phyloP scores from a whole-genome alignment of 2,329 filamentous ascomycete genomes.

The Chrysosporium keratinophilum region DNA sequence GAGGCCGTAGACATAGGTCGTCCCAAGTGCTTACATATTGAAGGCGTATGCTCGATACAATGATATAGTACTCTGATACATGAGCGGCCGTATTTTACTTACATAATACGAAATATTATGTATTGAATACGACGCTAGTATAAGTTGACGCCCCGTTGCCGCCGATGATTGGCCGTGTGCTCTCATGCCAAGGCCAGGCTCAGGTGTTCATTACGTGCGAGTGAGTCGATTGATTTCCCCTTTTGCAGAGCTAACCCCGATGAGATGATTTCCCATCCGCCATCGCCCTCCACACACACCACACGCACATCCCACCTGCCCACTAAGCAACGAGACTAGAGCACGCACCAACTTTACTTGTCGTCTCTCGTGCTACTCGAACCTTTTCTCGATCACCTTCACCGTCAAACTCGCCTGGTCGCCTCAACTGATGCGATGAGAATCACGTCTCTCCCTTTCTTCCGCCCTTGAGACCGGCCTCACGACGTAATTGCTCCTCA shows the following conservation, averaged over 20 bases:
- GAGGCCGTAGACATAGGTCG: too few species aligned
- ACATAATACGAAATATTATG: too few species aligned
- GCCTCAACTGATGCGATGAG: slow-evolving; percentile 3
- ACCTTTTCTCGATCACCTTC: slow-evolving; percentile 2
- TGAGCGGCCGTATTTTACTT: too few species aligned
- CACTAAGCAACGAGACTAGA: slow-evolving; percentile 1
- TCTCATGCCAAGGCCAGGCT: too few species aligned
- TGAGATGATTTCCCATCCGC: slow-evolving; percentile 1
- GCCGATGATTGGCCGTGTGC: too few species aligned
- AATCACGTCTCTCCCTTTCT: slow-evolving; percentile 1
- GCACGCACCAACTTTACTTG: slow-evolving; percentile 7
- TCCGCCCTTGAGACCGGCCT: slow-evolving; percentile 2
- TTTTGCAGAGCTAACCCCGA: slow-evolving; percentile 4
- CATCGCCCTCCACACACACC: slow-evolving; percentile 6
- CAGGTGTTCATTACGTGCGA: too few species aligned
- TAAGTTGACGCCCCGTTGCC: too few species aligned
- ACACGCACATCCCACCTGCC: slow-evolving; percentile 9
- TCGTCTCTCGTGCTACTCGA: slow-evolving; percentile 3
- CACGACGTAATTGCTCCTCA: background rate
- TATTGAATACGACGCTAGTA: too few species aligned
- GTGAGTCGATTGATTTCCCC: background rate
- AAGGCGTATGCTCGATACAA: too few species aligned
- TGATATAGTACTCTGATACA: too few species aligned
- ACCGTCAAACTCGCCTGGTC: background rate
- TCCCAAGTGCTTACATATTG: too few species aligned